Evolutionary conservation across 495 filamentous ascomycete species (phyloP), one percentile per base, ranked within the genome.

Genomic region (Penicilliopsis zonata): DNA sequence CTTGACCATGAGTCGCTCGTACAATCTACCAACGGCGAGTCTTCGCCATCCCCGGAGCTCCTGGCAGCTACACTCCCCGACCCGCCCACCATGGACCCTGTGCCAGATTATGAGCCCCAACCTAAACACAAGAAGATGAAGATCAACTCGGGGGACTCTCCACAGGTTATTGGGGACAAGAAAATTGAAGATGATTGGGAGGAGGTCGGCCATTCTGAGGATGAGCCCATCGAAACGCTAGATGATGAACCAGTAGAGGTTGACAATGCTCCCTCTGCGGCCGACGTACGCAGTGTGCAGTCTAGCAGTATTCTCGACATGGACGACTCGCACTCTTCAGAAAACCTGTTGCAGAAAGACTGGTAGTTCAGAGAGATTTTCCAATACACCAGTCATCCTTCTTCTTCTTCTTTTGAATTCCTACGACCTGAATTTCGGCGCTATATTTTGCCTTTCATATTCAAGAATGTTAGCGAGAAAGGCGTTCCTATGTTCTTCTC

Each of bases 141-240:
- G 35, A n/a, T 40, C 28, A 18, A 29, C 3, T 23, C 21, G 17
- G 14, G 9, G 4, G 33, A 40, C 22, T 30, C 17, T 13, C 29
- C 2, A 31, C n/a, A 18, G 35, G 21, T 18, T 15, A 20, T 18
- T 18, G 37, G 29, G 9, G 42, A 44, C 13, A 40, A 36, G 8
- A 47, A 22, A 23, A 50, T 44, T 16, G 49, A 58, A 4, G 50
- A 60, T 40, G 59, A 57, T 13, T 63, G 57, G 57, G 57, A 63
- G 31, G 43, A 58, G 6, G 41, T 63, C 3, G 42, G 54, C 9
- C 48, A 43, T 35, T 44, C 43, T 10, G 48, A 47, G 10, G 41
- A 36, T 13, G 41, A 25, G 30, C 43, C 46, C 4, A 37, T 39
- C 8, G 48, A 55, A 34, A 40, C 27, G 30, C 28, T 49, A n/a